Percentiles rank a stretch among this genome's conserved stretches.
phyloP scores from a whole-genome alignment of 2,329 filamentous ascomycete genomes.

The Alternaria longipes region DNA sequence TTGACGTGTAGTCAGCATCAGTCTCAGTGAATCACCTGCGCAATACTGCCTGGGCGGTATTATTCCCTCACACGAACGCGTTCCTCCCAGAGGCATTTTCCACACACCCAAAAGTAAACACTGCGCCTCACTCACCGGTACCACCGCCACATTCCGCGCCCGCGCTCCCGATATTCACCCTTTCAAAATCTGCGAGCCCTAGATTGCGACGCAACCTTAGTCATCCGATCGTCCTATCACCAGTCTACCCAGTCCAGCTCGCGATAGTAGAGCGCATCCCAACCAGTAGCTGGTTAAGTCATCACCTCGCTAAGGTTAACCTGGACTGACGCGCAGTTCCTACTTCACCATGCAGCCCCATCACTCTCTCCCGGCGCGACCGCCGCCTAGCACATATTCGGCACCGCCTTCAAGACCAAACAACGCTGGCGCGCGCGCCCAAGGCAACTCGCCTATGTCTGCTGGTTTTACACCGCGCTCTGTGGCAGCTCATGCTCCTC shows the following conservation, averaged over 20 bases:
- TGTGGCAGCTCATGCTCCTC: constrained; percentile 53
- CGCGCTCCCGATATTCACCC: background rate
- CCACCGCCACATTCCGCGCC: constrained; percentile 4
- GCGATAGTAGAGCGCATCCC: constrained; percentile 16
- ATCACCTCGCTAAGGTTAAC: constrained; percentile 26
- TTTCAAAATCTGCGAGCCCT: constrained; percentile 1
- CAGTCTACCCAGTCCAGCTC: constrained; percentile 3
- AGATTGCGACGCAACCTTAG: constrained; percentile 5
- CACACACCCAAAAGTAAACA: constrained; percentile 22
- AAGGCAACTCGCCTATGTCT: constrained; percentile 52
- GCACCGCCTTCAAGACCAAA: constrained; percentile 68
- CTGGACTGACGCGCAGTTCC: constrained; percentile 26
- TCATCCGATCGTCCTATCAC: constrained; percentile 11
- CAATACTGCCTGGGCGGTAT: constrained; percentile 23
- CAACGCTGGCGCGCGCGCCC: constrained; percentile 38
- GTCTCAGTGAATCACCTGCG: constrained; percentile 12
- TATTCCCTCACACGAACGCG: constrained; percentile 17
- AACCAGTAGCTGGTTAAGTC: constrained; percentile 34
- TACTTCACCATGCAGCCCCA: constrained; percentile 47
- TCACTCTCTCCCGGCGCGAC: constrained; percentile 79
- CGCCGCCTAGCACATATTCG: constrained; percentile 67
- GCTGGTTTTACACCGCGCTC: constrained; percentile 68
- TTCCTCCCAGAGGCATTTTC: constrained; percentile 5
- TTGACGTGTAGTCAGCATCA: constrained; percentile 21
- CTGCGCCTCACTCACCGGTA: constrained; percentile 12